Base-by-base conservation (phyloP, 768 basidiomycete genomes). In the Tremella mesenterica region DNA sequence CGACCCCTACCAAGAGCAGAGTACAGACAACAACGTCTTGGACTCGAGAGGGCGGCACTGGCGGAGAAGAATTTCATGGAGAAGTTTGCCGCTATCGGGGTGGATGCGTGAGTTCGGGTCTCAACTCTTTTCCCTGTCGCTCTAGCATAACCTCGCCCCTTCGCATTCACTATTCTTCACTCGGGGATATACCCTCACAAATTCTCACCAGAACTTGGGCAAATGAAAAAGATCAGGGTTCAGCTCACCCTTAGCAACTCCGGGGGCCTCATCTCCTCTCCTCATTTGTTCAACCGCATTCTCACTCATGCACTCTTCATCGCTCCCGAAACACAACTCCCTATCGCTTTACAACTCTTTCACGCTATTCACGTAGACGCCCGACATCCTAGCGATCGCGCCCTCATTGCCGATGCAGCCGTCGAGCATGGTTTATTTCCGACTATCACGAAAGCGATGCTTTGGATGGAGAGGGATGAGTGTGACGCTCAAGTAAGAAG, bases 31-130 rank as follows among this genome's bases (percentile, higher is more conserved):
- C 36, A 58, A 26, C 77, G 78, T 31, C 75, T 82, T 38, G 83
- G 83, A n/a, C 75, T 75, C 59, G 81, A 81, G 41, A 74, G 74
- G 43, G 69, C 77, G 31, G 69, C 70, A 38, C 71, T 74, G 31
- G 76, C 84, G 26, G 64, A 73, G 21, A 79, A 79, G 54, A 81
- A 79, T 76, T 78, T 77, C 4, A 74, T 77, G 33, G 79, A 79
- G 52, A 81, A 80, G 75, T 79, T 77, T 1, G 74, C 77, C 30
- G 79, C 81, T 64, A 79, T 81, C 50, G 81, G 80, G 1, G 43
- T 36, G 30, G 48, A 20, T 23, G n/a, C n/a, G n/a, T n/a, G n/a
- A n/a, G n/a, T n/a, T n/a, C n/a, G n/a, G n/a, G n/a, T n/a, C n/a
- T n/a, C n/a, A n/a, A n/a, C n/a, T n/a, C n/a, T n/a, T n/a, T n/a